Base-by-base conservation (phyloP, 2,329 filamentous ascomycete species). In the Fusarium marasasianum region DNA sequence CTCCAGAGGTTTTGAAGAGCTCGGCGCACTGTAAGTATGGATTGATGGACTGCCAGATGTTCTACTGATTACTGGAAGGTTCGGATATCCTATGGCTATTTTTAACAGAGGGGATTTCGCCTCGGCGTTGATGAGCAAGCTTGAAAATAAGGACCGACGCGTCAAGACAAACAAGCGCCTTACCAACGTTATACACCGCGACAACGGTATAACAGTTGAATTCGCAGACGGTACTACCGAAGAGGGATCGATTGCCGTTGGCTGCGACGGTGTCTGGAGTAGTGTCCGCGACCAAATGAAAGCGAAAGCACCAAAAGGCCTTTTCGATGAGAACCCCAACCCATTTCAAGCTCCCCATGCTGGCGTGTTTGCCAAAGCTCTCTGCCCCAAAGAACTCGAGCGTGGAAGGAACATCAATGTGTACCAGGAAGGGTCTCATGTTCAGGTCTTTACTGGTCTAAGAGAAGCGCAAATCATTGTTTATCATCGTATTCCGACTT, bases 61-160 rank as follows among this genome's bases (percentile, higher is more conserved):
- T 5, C 0, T 3, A 1, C 41, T 58, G 18, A 58, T 6, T 10
- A 4, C 4, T 2, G 1, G 1, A 22, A 72, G 69, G 9, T 69
- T 55, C 8, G 69, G 69, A 5, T 72, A 72, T n/a, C 57, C 69
- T 4, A 72, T 72, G 38, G 26, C 59, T 8, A 40, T 72, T 14
- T 72, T 69, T 10, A 72, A 72, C 15, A 50, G 69, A n/a, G 54
- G 43, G 0, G 70, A 68, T 9, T 72, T 72, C n/a, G 69, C 69
- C 1, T 33, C 22, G 18, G 53, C 51, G 29, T 35, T 72, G 17
- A 38, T 72, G 22, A 51, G 63, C 29, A 17, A 54, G 2, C 69
- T 72, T 17, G 29, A 41, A 8, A 64, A 59, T 3, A 58, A 57
- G 18, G 35, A 64, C 1, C 37, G 59, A 17, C 57, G 44, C 22